Evolutionary conservation across 805 yeast species (phyloP), one percentile per base, ranked within the genome.

Genomic region (Millerozyma acaciae): DNA sequence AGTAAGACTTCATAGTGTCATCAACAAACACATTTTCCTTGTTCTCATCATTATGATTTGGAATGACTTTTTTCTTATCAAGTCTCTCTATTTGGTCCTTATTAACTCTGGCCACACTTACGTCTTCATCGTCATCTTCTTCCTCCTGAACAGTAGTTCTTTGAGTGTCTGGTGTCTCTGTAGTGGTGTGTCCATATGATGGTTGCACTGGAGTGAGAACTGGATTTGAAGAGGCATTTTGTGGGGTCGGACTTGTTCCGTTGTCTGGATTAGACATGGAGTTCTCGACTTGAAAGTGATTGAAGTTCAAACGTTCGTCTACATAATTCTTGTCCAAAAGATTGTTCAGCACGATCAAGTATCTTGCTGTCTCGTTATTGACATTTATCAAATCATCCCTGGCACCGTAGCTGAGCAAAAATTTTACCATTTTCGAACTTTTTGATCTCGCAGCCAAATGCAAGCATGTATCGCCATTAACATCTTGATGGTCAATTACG

Each of bases 371-470:
- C 60, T 76, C 69, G 37, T 60, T 57, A 37, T 52, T 51, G 44
- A 68, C 45, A 55, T 72, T 66, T 28, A 51, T 49, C 32, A 66
- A 50, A 57, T 70, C 81, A 45, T 68, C 75, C 48, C 71, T 60
- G 6, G 97, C 97, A 22, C 97, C 96, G 35, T 85, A 83, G 42
- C 85, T 89, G 32, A 93, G 57, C 30, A 93, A 68, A 41, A 83
- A 85, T 42, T 84, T 86, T 7, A 84, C 89, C 35, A 93, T 74
- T 28, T 83, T 78, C 29, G 69, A 54, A 32, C 80, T 74, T 6
- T 95, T 95, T 6, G 75, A 61, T 22, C 76, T 67, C 10, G 78
- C 75, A 0, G 95, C 88, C 28, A 90, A 64, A 48, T 87, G 95
- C 30, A 88, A 61, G 5, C 94, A 86, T 0, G 96, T 86, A 45